Conservation (phyloP, 106 monocot genomes). For the Allium sativum region DNA sequence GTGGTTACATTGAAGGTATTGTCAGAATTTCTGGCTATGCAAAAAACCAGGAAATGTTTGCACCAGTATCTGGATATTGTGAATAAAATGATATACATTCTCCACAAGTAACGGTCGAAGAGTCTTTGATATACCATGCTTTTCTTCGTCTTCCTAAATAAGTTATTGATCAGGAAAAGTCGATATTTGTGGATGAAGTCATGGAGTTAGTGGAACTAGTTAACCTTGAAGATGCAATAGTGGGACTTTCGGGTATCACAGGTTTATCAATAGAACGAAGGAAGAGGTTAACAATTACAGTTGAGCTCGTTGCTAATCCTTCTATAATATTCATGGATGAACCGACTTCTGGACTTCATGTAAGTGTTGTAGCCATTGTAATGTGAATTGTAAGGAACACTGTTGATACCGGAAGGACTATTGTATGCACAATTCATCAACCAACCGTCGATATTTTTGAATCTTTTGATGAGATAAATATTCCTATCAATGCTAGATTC, state of each 20-base stretch:
- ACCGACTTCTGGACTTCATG: conserved; percentile 71
- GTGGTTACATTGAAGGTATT: conserved; percentile 62
- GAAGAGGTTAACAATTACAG: conserved; percentile 69
- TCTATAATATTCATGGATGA: conserved; percentile 93
- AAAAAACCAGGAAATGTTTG: conserved; percentile 63
- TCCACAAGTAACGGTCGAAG: conserved; percentile 59
- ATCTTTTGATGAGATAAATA: conserved; percentile 69
- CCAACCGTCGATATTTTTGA: conserved; percentile 91
- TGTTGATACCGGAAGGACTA: conserved; percentile 65
- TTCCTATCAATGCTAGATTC: neutral
- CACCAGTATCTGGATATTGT: conserved; percentile 61
- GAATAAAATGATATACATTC: conserved; percentile 75
- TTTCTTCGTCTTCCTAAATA: conserved; percentile 47
- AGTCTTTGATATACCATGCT: conserved; percentile 56
- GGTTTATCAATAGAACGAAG: conserved; percentile 73
- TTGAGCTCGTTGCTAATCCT: conserved; percentile 78
- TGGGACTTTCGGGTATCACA: conserved; percentile 57
- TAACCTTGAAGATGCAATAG: conserved; percentile 48
- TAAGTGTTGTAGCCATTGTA: conserved; percentile 67
- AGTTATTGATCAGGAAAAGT: conserved; percentile 37
- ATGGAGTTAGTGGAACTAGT: conserved; percentile 66
- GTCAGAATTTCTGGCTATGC: conserved; percentile 57
- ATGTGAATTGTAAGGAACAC: conserved; percentile 73
- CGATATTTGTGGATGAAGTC: conserved; percentile 62
- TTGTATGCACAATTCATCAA: conserved; percentile 76